Evolutionary conservation across 345 rosid species (phyloP).

Genomic region (Conringia planisiliqua): DNA sequence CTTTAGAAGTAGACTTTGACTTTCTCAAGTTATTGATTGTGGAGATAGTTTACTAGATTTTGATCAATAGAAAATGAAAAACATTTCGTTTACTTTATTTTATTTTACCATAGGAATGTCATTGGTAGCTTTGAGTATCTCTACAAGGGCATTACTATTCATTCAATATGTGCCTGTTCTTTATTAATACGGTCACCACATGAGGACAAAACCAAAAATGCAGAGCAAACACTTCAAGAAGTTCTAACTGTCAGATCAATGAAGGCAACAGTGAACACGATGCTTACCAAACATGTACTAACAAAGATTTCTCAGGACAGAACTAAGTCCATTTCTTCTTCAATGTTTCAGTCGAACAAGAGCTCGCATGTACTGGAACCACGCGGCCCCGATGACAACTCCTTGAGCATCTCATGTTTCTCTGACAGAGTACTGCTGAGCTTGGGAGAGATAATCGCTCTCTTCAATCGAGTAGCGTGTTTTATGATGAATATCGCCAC

Average conservation of each 20-base stretch:
- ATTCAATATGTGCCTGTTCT: not conserved
- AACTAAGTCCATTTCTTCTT: not conserved
- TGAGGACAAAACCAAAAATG: not conserved
- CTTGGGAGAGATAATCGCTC: conserved; percentile 13
- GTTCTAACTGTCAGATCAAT: not conserved
- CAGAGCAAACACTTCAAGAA: not conserved
- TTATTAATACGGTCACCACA: not conserved
- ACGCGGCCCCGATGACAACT: conserved; percentile 17
- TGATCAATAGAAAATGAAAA: not conserved
- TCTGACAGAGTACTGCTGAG: conserved; percentile 12
- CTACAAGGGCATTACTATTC: not conserved
- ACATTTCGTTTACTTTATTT: no score
- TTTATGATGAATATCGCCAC: conserved; percentile 22
- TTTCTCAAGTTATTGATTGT: not conserved
- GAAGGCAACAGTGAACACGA: not conserved
- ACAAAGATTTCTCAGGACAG: not conserved
- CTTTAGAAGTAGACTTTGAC: not conserved
- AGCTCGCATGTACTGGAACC: conserved; percentile 30
- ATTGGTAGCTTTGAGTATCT: no score
- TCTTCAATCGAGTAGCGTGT: conserved; percentile 20
- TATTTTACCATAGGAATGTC: no score
- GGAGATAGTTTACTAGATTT: not conserved
- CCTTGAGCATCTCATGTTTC: conserved; percentile 38
- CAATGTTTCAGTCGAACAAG: conserved; percentile 18
- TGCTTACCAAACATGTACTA: not conserved